A percentile compares a stretch with the other conserved stretches of the same genome.
phyloP scores from a whole-genome alignment of 1,284 basidiomycete genomes.

The Cerioporus squamosus region DNA sequence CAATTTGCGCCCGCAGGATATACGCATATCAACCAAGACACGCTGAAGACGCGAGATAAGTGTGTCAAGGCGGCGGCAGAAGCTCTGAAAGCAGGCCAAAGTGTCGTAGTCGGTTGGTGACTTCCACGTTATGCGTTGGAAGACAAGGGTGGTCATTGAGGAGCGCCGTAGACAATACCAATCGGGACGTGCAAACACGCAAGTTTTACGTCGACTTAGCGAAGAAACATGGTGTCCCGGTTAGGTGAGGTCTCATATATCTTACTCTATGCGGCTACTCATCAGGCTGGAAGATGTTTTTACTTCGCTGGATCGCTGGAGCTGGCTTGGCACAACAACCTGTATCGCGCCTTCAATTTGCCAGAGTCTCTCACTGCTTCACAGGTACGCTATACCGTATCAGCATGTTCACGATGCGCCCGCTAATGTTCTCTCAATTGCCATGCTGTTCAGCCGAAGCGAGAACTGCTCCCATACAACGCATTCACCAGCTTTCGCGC shows the following conservation, averaged over 20 bases:
- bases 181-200: slow-evolving; percentile 72
- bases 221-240: slow-evolving; percentile 53
- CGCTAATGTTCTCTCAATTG: too few relatives aligned
- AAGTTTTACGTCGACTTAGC: slow-evolving; percentile 73
- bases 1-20: slow-evolving; percentile 77
- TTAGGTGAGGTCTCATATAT: slow-evolving; percentile 49
- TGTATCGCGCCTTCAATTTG: slow-evolving; percentile 76
- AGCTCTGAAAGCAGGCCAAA: slow-evolving; percentile 57
- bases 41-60: slow-evolving; percentile 70
- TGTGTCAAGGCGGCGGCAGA: slow-evolving; percentile 73
- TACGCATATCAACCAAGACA: slow-evolving; percentile 88
- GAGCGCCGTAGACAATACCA: slow-evolving; percentile 77
- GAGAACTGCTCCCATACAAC: slow-evolving; percentile 65
- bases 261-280: background rate
- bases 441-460: slow-evolving; percentile 39
- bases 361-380: slow-evolving; percentile 45
- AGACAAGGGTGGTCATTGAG: background rate
- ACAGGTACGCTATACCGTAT: slow-evolving; percentile 25
- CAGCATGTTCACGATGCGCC: background rate
- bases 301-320: slow-evolving; percentile 73
- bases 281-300: slow-evolving; percentile 58
- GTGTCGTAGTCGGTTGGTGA: slow-evolving; percentile 77
- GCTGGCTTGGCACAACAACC: slow-evolving; percentile 89
- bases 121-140: background rate
- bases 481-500: slow-evolving; percentile 67